Base-by-base conservation (phyloP, 2,329 filamentous ascomycete species). In the Xylariaceae sp. region DNA sequence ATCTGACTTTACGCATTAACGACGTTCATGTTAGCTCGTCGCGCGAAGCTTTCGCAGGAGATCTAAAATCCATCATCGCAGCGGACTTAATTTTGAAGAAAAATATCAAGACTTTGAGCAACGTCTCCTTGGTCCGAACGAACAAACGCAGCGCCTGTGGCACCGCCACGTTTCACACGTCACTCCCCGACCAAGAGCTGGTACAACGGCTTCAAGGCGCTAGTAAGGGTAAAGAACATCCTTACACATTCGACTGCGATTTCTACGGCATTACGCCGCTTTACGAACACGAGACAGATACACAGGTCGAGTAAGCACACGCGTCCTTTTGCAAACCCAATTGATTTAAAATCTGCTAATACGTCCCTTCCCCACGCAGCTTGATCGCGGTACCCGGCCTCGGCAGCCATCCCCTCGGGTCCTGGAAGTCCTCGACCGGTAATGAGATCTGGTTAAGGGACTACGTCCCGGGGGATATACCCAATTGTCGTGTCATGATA, bases 361-460 rank as follows among this genome's bases (percentile, higher is more conserved):
- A 13, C 3, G 13, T 32, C 16, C 5, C 4, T 27, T 11, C 11
- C 5, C 30, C 6, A 5, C 32, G 18, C 16, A 69, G 67, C 43
- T 49, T 70, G 2, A 59, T 70, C 27, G 67, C 66, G 10, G 64
- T 71, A 13, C 57, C 65, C 0, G 65, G 66, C 24, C 65, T 70
- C 6, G 62, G 50, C n/a, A 63, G 67, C 41, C 63, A 71, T 41
- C 53, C 68, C 2, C 44, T 71, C 18, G 63, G 64, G 5, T 67
- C 65, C 4, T 71, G 64, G 63, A 70, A 65, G 49, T 61, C 64
- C 3, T 45, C 54, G 11, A 45, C 29, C 15, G 58, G 57, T 10
- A 39, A 64, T 11, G 47, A 68, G 6, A 50, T 71, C 40, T 71
- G 66, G 69, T 46, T 70, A 11, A 60, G 65, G 10, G 67, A 71